phyloP scores from a whole-genome alignment of 441 rosid species.

The Croton setiger region DNA sequence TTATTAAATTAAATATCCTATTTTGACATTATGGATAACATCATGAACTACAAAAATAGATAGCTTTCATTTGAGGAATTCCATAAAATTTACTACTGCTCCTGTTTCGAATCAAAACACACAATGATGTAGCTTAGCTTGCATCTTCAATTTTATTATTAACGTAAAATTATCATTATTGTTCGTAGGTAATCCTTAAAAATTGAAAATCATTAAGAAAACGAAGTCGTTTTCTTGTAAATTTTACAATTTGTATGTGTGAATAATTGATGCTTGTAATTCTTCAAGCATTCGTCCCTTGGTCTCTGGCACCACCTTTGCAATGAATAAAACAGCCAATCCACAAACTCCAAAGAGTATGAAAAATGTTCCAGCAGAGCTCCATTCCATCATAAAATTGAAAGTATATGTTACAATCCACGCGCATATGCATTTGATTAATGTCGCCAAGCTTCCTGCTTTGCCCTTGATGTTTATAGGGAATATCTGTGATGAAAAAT shows the following conservation, averaged over 20 bases:
- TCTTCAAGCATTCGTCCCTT: conserved; percentile 60
- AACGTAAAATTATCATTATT: too few relatives aligned
- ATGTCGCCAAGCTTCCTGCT: conserved; percentile 55
- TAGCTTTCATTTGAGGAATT: too few relatives aligned
- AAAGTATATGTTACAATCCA: conserved; percentile 46
- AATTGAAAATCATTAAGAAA: not conserved
- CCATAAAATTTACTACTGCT: too few relatives aligned
- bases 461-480: conserved; percentile 51
- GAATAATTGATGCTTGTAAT: conserved; percentile 36
- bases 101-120: too few relatives aligned
- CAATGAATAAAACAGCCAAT: conserved; percentile 34
- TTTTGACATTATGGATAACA: too few relatives aligned
- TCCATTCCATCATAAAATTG: conserved; percentile 63
- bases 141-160: not conserved
- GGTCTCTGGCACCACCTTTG: conserved; percentile 51
- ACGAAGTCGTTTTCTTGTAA: not conserved
- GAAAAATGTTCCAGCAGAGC: conserved; percentile 58
- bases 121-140: too few relatives aligned
- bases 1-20: too few relatives aligned
- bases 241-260: not conserved
- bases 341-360: conserved; percentile 35
- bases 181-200: not conserved
- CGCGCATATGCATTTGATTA: conserved; percentile 41
- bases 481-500: conserved; percentile 41
- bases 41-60: too few relatives aligned